Evolutionary conservation across 257 asterid species (phyloP), one percentile per base, ranked within the genome.

Genomic region (Ehretia macrophylla): DNA sequence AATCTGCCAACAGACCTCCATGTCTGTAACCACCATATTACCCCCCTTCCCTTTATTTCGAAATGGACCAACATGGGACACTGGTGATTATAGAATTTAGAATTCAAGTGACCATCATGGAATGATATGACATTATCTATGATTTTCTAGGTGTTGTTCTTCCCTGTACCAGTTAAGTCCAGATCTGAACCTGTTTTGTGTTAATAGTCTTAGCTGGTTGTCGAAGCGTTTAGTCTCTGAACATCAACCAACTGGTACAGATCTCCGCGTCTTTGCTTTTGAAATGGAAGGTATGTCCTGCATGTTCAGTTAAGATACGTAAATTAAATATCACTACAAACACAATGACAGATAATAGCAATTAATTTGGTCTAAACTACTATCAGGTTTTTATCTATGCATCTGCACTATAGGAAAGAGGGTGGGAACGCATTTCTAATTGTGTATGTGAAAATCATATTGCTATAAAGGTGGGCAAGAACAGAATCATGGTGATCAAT

Each of bases 231-330:
- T 62, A 81, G 74, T 65, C 96, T 83, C 61, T 79, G 78, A 69
- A 90, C 71, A 72, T 90, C 97, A 37, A 90, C 87, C 61, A 90
- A 77, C 75, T 87, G 88, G 77, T 90, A 90, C 55, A 90, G 86
- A 65, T 87, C 96, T 32, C 96, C 96, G 23, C 97, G 79, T 17
- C 85, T 78, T 70, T 90, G 96, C 65, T 49, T 79, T 75, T 87
- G 90, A 76, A 87, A 81, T 13, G 94, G 97, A 73, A 85, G 88
- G 73, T 71, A 65, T 17, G 71, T 81, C 71, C 97, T 90, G 93
- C 62, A 67, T 50, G 67, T 51, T 8, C 14, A 8, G 53, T n/a
- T 32, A 4, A 10, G 22, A 56, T 5, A 23, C 16, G 63, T 62
- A 1, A 51, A 50, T 46, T n/a, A n/a, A 57, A 58, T 32, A 58